Evolutionary conservation across 2,329 filamentous ascomycete species (phyloP), one percentile per base, ranked within the genome.

Genomic region (Parastagonospora avenae): DNA sequence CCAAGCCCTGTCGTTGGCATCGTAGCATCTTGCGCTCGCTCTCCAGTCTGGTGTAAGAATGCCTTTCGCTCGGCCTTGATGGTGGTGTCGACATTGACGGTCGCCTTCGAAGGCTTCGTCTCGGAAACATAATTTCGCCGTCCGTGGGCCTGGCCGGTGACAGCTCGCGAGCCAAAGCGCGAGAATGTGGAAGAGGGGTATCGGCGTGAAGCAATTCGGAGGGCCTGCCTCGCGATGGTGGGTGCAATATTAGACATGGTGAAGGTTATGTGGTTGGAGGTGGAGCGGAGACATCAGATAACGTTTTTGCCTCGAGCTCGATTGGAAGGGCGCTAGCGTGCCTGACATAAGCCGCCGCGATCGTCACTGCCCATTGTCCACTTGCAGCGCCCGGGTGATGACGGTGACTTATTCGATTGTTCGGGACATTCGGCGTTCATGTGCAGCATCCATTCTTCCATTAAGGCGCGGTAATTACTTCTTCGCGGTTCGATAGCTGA

Each of bases 61-160:
- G 89, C 86, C 73, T 89, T 89, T 77, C 93, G 91, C 62, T 96
- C 91, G 54, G 92, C 81, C 73, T 89, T 90, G 76, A 96, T 92
- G 53, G 91, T 87, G 9, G 88, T 89, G 67, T 96, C 91, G 50
- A 91, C 78, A 64, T 85, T 87, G 67, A 96, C 89, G 71, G 92
- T 91, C 43, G 91, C 91, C 74, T 85, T 84, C 64, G 90, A 86
- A 60, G 86, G 82, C 79, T 88, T 91, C 54, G 90, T 88, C 78
- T 92, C 88, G 27, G 91, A 89, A 57, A 96, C 92, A 82, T 96
- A 96, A 65, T 79, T 82, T 70, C 91, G 84, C 64, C 79, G 76
- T 44, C 74, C 64, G 48, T 33, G 28, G 27, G 36, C 43, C 33
- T 46, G 43, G 9, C 55, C 54, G 51, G 56, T 61, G 60, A 75